These are phyloP conservation scores for Marasmius oreades DNA, from an alignment of 1,284 basidiomycete species.

Conservation along the genomic window DNA sequence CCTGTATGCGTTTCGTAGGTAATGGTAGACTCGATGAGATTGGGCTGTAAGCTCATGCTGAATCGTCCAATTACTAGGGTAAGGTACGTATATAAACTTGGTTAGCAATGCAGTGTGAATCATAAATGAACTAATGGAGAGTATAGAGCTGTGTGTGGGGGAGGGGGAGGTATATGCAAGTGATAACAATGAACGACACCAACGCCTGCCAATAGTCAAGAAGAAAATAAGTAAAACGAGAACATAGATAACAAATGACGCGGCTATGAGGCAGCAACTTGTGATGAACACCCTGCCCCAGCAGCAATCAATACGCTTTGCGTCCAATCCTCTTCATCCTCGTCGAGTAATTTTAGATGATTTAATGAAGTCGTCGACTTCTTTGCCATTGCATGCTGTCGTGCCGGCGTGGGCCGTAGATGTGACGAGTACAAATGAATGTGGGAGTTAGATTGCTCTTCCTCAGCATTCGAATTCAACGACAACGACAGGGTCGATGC, in stretches of 20 bases:
- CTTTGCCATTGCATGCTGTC: constrained; percentile 20
- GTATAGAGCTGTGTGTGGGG: not conserved
- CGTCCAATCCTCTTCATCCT: constrained; percentile 56
- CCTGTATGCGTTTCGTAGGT: too few species aligned
- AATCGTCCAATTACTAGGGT: not conserved
- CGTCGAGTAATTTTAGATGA: constrained; percentile 40
- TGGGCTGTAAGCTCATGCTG: too few species aligned
- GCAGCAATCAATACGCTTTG: constrained; percentile 55
- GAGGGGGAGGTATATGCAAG: not conserved
- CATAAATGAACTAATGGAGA: not conserved
- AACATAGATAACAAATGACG: not conserved
- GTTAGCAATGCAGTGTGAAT: not conserved
- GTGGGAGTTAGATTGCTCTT: not conserved
- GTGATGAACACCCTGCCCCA: constrained; percentile 22
- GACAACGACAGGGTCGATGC: constrained; percentile 30
- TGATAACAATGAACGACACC: not conserved
- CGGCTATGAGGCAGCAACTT: too few species aligned
- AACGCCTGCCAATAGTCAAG: not conserved
- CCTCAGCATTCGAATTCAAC: constrained; percentile 8
- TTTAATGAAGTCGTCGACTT: constrained; percentile 34
- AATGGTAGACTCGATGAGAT: too few species aligned
- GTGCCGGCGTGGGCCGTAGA: constrained; percentile 24
- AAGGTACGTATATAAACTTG: not conserved
- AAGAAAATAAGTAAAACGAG: not conserved
- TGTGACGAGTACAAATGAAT: constrained; percentile 18